phyloP scores from a whole-genome alignment of 2,329 filamentous ascomycete species.

The Didymella arachidicola region DNA sequence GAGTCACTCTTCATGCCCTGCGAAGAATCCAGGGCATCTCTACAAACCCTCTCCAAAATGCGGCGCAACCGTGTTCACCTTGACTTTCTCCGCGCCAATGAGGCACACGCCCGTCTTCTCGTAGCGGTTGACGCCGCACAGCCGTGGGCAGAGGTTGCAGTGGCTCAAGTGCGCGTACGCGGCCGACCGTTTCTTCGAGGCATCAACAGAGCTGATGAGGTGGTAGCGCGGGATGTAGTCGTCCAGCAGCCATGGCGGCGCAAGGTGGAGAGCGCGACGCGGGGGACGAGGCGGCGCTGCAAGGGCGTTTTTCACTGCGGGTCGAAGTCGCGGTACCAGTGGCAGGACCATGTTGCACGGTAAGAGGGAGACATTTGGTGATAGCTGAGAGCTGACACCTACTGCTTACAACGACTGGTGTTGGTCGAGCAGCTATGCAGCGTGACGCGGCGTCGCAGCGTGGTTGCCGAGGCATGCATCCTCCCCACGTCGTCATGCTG shows the following conservation, averaged over 20 bases:
- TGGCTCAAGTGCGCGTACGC: constrained; percentile 79
- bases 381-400: constrained; percentile 1
- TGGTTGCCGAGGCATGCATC: constrained; percentile 17
- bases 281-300: background rate
- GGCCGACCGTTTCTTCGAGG: constrained; percentile 73
- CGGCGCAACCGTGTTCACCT: constrained; percentile 84
- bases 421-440: constrained; percentile 10
- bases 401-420: background rate
- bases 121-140: constrained; percentile 82
- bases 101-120: constrained; percentile 80
- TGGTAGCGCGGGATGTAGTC: constrained; percentile 78
- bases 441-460: constrained; percentile 18
- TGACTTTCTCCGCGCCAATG: constrained; percentile 74
- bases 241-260: constrained; percentile 73
- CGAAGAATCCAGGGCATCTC: background rate
- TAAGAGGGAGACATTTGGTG: constrained; percentile 11
- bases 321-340: constrained; percentile 24
- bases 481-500: background rate
- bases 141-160: constrained; percentile 81
- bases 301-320: constrained; percentile 11
- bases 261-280: constrained; percentile 58
- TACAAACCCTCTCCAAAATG: constrained; percentile 74
- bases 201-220: constrained; percentile 71
- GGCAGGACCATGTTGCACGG: constrained; percentile 23
- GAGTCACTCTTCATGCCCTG: constrained; percentile 5